Base-by-base conservation (phyloP, 148 eudicot species). In the Rhododendron simsii region DNA sequence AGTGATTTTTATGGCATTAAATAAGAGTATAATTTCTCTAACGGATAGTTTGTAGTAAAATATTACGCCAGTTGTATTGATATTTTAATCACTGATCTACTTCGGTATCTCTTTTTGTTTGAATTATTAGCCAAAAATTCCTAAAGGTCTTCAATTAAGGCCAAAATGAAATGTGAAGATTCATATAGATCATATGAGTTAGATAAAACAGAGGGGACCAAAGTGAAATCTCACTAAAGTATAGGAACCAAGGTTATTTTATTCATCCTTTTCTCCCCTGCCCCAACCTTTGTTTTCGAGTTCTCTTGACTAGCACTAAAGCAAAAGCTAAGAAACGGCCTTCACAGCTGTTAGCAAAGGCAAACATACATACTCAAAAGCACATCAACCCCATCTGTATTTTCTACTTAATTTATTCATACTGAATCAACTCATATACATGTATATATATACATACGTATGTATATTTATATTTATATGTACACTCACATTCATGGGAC, bases 281-380 rank as follows among this genome's bases (percentile, higher is more conserved):
- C 45, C 35, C 35, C 35, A 33, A 74, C n/a, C 80, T 83, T 88
- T 87, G 84, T 65, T 84, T 41, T 75, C 44, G 75, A 87, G 87
- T 74, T 14, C 80, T 65, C 87, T 85, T 85, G 86, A 85, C 86
- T 90, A 85, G 82, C 7, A 57, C 63, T 85, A 91, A 90, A 90
- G 91, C 85, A 87, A 91, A 88, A 88, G 88, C 81, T 63, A 85
- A 18, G 61, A 48, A 88, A 85, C 47, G 63, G 85, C 77, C 55
- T 28, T 53, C 67, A 75, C 81, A 71, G 78, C 85, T 47, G 85
- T 45, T 79, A 59, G 73, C 48, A 79, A 23, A 61, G 3, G 85
- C 82, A 55, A 51, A 28, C 28, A n/a, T 63, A 63, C 61, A 39
- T n/a, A 4, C 75, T 81, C 44, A 50, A 87, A 76, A 80, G 89